Evolutionary conservation across 495 filamentous ascomycete species (phyloP).

Genomic region (Ascodesmis nigricans): DNA sequence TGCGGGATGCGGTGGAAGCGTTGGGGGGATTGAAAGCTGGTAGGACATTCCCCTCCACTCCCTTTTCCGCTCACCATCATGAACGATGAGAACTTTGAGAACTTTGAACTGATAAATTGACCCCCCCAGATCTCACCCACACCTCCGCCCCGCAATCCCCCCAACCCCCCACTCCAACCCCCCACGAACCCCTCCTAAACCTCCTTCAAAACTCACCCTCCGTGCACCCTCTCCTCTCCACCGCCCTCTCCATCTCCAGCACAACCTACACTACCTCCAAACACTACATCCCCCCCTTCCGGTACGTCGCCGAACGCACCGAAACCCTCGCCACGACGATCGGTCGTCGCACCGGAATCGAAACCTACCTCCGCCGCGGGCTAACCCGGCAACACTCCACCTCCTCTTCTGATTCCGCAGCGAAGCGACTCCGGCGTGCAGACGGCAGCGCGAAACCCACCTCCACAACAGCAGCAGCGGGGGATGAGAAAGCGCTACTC

Average conservation of each 20-base stretch:
- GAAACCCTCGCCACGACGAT: constrained; percentile 65
- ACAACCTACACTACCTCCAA: constrained; percentile 66
- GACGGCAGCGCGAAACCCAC: constrained; percentile 20
- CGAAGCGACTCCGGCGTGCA: constrained; percentile 22
- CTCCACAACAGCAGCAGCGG: too few species aligned
- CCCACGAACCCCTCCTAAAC: constrained; percentile 30
- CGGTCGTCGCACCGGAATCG: constrained; percentile 59
- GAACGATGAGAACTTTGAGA: constrained; percentile 1
- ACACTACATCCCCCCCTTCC: constrained; percentile 67
- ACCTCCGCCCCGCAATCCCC: too few species aligned
- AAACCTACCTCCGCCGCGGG: constrained; percentile 54
- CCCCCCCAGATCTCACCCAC: too few species aligned
- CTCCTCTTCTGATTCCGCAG: constrained; percentile 33
- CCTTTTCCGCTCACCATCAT: constrained; percentile 4
- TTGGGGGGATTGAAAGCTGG: constrained; percentile 64
- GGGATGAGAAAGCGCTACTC: constrained; percentile 17
- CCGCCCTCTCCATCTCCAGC: constrained; percentile 58
- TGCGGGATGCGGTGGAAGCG: constrained; percentile 62
- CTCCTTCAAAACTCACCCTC: constrained; percentile 24
- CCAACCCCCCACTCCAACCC: constrained; percentile 26
- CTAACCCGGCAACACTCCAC: constrained; percentile 26
- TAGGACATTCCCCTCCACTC: constrained; percentile 23
- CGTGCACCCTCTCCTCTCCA: constrained; percentile 36
- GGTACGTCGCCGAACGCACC: constrained; percentile 61
- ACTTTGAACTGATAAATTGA: too few species aligned